Base-by-base conservation (phyloP, 768 basidiomycete genomes). In the Sporobolomyces pararoseus region DNA sequence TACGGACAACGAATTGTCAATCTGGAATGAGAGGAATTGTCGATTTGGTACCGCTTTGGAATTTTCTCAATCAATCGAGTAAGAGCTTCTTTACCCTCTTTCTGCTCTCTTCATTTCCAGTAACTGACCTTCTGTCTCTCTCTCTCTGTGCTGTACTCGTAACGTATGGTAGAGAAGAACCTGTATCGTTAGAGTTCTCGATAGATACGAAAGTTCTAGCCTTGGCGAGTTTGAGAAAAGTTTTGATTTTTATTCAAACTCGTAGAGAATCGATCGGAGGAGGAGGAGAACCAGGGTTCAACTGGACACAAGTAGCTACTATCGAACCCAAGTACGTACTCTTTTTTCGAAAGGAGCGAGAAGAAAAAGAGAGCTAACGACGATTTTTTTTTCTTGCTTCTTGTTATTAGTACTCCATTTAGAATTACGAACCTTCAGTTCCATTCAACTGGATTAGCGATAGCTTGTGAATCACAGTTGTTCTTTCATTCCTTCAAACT, bases 11-110 rank as follows among this genome's bases (percentile, higher is more conserved):
- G 84, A 89, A 49, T 70, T 97, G 53, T 92, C 91, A 0, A 91
- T 98, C 23, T 98, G 95, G 95, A 92, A 97, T 90, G 79, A 93
- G 90, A 23, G 90, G 95, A 79, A 97, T 97, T 79, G 87, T 91
- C 12, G 96, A 79, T 89, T 87, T 77, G 82, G 83, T 49, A 82
- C 83, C 68, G 47, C 29, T 21, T n/a, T 69, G 16, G 42, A 54
- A 59, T 75, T 27, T 37, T 52, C 55, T 3, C n/a, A 13, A 1
- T 12, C 29, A 14, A 27, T 34, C 44, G 25, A n/a, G 59, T 61
- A n/a, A 14, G 59, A n/a, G n/a, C n/a, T 61, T 23, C 32, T 49
- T 49, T 25, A 4, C 9, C 2, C 44, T 17, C 31, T 34, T 14
- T 29, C 27, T 17, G 7, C n/a, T 4, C 7, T 37, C 10, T 42